Base-by-base conservation (phyloP, 1,284 basidiomycete genomes). In the Chondrostereum purpureum region DNA sequence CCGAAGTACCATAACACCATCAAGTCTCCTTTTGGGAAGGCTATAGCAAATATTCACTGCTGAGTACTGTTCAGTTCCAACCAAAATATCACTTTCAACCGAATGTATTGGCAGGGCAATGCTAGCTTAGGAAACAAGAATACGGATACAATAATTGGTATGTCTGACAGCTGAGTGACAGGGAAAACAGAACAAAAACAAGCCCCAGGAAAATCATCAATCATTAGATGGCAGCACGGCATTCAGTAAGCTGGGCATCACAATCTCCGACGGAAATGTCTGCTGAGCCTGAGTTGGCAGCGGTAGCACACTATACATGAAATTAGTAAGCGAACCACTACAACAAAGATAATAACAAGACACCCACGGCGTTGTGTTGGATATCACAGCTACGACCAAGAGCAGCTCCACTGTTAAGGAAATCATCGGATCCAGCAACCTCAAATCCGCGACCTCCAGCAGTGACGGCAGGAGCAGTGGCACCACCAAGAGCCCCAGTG, bases 301-400 rank as follows among this genome's bases (percentile, higher is more conserved):
- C 54, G 54, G 75, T 65, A 24, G 73, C 72, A 50, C 73, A 80
- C 49, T 65, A 43, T 62, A n/a, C n/a, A 79, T 47, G 43, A 31
- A 45, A 35, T 33, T 50, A 45, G 20, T 46, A 34, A 13, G 36
- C 16, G 10, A 37, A 16, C 10, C 13, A 16, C 10, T 37, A 18
- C 8, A 21, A 20, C 17, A 20, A 39, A 8, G 38, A 8, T 10
- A n/a, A 20, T 13, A 39, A 17, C n/a, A 20, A 21, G 18, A 18
- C 8, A 11, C 16, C 21, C 14, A 20, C 38, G 13, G 6, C 10
- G 21, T 39, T 79, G 58, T 79, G 67, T 61, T 79, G 77, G 31
- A 78, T 70, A 52, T 78, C 76, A 61, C 80, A 81, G 5, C 75
- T 77, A 39, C 79, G 73, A 6, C 65, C 66, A 44, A 81, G 65